Evolutionary conservation across 306 rosid genomes (phyloP), one percentile per base, ranked within the genome.

Genomic region (Clitoria ternatea): DNA sequence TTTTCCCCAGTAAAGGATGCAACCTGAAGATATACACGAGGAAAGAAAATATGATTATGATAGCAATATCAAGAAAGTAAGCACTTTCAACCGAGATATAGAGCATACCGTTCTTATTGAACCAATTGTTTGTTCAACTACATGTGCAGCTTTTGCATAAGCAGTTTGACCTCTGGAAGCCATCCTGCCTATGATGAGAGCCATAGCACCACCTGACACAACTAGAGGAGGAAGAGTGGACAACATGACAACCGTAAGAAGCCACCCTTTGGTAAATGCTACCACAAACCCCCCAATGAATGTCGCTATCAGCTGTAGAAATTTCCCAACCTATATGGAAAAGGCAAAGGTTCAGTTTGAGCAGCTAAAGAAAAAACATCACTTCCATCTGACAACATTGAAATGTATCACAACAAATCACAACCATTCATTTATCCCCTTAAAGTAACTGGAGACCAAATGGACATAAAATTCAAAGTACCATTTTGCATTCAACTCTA

Each of bases 1-100:
- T 85, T 89, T 83, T 89, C 98, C 3, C 96, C 96, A 0, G 96
- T 92, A 72, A 86, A 92, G 12, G 98, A 89, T 20, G 92, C 95
- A 66, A 92, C 98, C 98, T 92, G 54, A 1, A 61, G 63, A 37
- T 18, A 57, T 11, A 27, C 6, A 36, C 33, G 37, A 6, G 43
- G 15, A 75, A 37, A 22, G 49, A 68, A 76, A 55, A 66, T 9
- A 32, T 17, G 8, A 45, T 70, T 33, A 49, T 73, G 55, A 78
- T 52, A 35, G 32, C 66, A 50, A 15, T 44, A 45, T 14, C 15
- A 75, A 55, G 54, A 17, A 22, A 10, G n/a, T 10, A 35, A 48
- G 20, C 56, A 61, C 19, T 18, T 5, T 40, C 18, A 43, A 27
- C 22, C 3, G 0, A 54, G 23, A 79, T 43, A 15, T 60, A 26